Base-by-base conservation (phyloP, 176 grass and related monocot genomes). In the Raddia distichophylla region DNA sequence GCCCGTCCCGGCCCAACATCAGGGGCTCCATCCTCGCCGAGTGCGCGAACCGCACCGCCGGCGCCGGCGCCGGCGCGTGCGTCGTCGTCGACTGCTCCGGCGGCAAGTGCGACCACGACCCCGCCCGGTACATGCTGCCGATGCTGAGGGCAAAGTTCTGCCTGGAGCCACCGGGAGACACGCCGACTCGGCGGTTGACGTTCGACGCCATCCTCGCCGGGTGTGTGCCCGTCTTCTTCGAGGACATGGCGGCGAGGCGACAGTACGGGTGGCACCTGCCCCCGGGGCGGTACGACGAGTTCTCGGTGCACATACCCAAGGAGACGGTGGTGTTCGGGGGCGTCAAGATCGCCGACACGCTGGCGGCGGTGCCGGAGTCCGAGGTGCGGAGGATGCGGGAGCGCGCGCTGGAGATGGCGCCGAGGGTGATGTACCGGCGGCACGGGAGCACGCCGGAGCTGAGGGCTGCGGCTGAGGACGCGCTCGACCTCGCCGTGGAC, bases 161-260 rank as follows among this genome's bases (percentile, higher is more conserved):
- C 81, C 73, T 94, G 64, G 73, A 94, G 69, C 93, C 93, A 5
- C 84, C 89, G 1, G 87, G 92, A 11, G 93, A 91, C 84, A 89
- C 86, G 4, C 78, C 72, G 67, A 87, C 93, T 67, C 73, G 87
- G 58, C 76, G 86, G 14, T 91, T 89, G 1, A 87, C 83, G 64
- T 94, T 94, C 84, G 93, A 91, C 84, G 82, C 89, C 7, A 91
- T 94, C 47, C 42, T 91, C 51, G 87, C 89, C 13, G 84, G 84
- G 2, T 94, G 93, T 69, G 72, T 94, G n/a, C 93, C 93, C 2
- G 89, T 94, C 3, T 91, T 94, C 80, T 94, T 94, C 73, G 72
- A 91, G 82, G 89, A 91, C 19, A 19, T 79, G 5, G 83, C 55
- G 45, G 84, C 87, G 8, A 80, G 78, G 54, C 27, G 50, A 64